Percentiles rank a stretch among this genome's conserved stretches.
Conservation (phyloP, 441 rosid species). For the Erodium texanum region DNA sequence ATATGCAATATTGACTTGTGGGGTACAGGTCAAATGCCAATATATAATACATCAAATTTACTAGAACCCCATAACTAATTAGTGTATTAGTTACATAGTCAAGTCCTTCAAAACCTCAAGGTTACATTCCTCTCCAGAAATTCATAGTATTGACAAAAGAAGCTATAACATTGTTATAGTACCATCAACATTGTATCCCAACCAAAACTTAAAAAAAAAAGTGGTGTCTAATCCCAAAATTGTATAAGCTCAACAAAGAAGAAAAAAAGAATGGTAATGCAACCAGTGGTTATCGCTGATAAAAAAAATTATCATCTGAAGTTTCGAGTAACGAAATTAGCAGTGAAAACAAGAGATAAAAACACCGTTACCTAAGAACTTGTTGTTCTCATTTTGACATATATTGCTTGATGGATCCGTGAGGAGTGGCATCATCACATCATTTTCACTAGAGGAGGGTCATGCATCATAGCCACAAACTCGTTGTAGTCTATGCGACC, state of each 20-base stretch:
- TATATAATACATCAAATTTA: too few species aligned
- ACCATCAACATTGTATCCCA: conserved; percentile 12
- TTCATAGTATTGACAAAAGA: neutral
- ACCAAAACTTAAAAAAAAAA: neutral
- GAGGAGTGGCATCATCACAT: neutral
- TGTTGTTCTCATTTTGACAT: conserved; percentile 14
- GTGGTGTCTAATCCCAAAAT: conserved; percentile 19
- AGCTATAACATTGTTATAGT: neutral
- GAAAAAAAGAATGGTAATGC: too few species aligned
- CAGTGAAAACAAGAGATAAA: neutral
- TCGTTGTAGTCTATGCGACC: conserved; percentile 93
- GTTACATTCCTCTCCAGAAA: neutral
- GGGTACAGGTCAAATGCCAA: too few species aligned
- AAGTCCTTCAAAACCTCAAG: too few species aligned
- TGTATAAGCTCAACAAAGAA: too few species aligned
- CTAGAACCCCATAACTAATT: too few species aligned
- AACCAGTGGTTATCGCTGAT: too few species aligned
- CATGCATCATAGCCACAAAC: conserved; percentile 94
- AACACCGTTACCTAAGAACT: conserved; percentile 13
- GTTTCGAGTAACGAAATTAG: neutral
- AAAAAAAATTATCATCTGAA: neutral
- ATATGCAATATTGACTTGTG: too few species aligned
- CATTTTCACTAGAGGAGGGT: conserved; percentile 29
- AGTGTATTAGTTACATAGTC: too few species aligned
- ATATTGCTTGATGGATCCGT: too few species aligned